These are phyloP conservation scores for Geranium rotundifolium DNA, from an alignment of 345 rosid species.

Conservation along the genomic window DNA sequence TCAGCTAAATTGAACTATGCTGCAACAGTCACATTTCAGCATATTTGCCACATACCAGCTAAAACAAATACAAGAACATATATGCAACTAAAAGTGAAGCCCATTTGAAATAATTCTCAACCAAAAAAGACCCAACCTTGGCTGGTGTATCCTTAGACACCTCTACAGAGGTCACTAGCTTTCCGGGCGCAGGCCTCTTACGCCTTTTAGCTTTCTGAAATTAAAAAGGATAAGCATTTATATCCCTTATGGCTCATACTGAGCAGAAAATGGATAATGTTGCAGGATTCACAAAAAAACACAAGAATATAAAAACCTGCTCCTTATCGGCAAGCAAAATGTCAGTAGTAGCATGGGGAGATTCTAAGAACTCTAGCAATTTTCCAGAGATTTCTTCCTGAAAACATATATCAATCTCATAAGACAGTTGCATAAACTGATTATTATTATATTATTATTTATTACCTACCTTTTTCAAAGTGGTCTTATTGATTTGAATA, in stretches of 20 bases:
- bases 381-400: slow-evolving; percentile 84
- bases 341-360: slow-evolving; percentile 77
- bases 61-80: too few species aligned
- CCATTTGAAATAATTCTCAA: too few species aligned
- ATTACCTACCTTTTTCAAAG: slow-evolving; percentile 49
- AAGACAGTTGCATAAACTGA: neutral
- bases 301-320: slow-evolving; percentile 31
- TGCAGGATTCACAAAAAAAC: neutral
- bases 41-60: too few species aligned
- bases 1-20: too few species aligned
- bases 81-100: neutral
- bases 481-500: slow-evolving; percentile 56
- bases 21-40: too few species aligned
- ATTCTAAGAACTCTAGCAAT: slow-evolving; percentile 84
- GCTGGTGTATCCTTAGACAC: slow-evolving; percentile 36
- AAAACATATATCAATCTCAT: neutral
- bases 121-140: slow-evolving; percentile 44
- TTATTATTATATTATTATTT: neutral
- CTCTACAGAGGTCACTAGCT: slow-evolving; percentile 36
- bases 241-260: neutral
- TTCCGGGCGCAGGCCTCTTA: slow-evolving; percentile 30
- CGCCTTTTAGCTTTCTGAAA: slow-evolving; percentile 64
- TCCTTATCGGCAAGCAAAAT: slow-evolving; percentile 71
- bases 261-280: neutral
- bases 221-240: slow-evolving; percentile 12